These are phyloP conservation scores for Paraglomus brasilianum DNA, from an alignment of 192 early-diverging fungal genomes.

Conservation along the genomic window DNA sequence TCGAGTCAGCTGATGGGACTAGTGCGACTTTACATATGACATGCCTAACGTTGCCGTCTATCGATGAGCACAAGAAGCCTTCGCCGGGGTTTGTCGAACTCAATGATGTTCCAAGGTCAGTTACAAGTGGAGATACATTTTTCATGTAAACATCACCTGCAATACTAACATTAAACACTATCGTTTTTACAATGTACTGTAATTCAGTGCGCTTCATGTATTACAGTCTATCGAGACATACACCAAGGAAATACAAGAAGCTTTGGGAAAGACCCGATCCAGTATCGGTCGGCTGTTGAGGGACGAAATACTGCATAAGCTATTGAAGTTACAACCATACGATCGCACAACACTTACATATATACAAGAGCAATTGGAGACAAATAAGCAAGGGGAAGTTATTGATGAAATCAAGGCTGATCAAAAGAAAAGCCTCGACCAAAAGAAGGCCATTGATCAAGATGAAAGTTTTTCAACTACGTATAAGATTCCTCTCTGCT, in stretches of 20 bases:
- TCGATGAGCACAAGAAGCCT: conserved; percentile 36
- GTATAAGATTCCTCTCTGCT: conserved; percentile 48
- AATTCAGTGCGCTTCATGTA: conserved; percentile 4
- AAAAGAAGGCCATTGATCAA: conserved; percentile 27
- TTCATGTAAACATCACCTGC: background rate
- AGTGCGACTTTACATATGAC: conserved; percentile 64
- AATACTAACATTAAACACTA: conserved; percentile 1
- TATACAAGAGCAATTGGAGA: conserved; percentile 48
- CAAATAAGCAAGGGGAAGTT: too few species aligned
- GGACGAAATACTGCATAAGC: conserved; percentile 72
- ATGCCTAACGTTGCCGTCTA: conserved; percentile 59
- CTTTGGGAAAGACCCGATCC: conserved; percentile 54
- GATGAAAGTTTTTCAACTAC: conserved; percentile 59
- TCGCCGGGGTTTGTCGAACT: conserved; percentile 14
- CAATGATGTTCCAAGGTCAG: conserved; percentile 14
- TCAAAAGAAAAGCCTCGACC: background rate
- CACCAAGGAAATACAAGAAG: conserved; percentile 52
- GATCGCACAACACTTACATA: conserved; percentile 47
- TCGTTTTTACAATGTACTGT: background rate
- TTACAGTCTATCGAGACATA: conserved; percentile 31
- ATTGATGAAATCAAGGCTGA: conserved; percentile 50
- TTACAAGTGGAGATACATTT: background rate
- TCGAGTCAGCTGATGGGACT: conserved; percentile 68
- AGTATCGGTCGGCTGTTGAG: conserved; percentile 63
- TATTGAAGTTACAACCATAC: conserved; percentile 59